Conservation (phyloP, 257 asterid genomes). For the Nicotiana benthamiana region DNA sequence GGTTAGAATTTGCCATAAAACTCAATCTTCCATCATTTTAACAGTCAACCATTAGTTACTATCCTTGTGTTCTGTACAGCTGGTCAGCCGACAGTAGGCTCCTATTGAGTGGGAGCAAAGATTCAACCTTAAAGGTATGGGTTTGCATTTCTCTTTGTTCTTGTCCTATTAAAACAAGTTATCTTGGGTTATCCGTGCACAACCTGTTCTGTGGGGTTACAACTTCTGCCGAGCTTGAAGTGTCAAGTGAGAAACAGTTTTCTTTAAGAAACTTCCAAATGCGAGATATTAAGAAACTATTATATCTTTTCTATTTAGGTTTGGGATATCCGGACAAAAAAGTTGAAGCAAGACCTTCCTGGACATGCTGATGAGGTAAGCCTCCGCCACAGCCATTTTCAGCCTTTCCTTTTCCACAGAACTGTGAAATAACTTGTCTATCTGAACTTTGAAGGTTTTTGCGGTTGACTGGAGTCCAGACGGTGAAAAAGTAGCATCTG, state of each 20-base stretch:
- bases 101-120: conserved; percentile 95
- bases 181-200: not conserved
- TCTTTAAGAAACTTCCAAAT: not conserved
- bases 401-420: not conserved
- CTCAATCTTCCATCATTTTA: not conserved
- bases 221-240: not conserved
- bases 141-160: not conserved
- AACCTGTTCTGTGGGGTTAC: not conserved
- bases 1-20: conserved; percentile 30
- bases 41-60: conserved; percentile 7
- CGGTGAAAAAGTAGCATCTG: conserved; percentile 98
- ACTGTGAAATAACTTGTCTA: not conserved
- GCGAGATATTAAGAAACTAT: not conserved
- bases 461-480: conserved; percentile 99
- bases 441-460: conserved; percentile 46
- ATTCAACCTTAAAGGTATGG: conserved; percentile 82
- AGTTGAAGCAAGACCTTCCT: conserved; percentile 92
- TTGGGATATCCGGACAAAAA: conserved; percentile 85
- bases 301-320: conserved; percentile 30
- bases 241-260: not conserved
- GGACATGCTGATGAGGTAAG: conserved; percentile 97
- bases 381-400: not conserved
- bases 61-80: conserved; percentile 34
- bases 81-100: conserved; percentile 99
- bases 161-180: not conserved